Percentiles rank a stretch among this genome's conserved stretches.
Evolutionary conservation across 1,284 basidiomycete genomes (phyloP).

Genomic region (Vanrija sp.): DNA sequence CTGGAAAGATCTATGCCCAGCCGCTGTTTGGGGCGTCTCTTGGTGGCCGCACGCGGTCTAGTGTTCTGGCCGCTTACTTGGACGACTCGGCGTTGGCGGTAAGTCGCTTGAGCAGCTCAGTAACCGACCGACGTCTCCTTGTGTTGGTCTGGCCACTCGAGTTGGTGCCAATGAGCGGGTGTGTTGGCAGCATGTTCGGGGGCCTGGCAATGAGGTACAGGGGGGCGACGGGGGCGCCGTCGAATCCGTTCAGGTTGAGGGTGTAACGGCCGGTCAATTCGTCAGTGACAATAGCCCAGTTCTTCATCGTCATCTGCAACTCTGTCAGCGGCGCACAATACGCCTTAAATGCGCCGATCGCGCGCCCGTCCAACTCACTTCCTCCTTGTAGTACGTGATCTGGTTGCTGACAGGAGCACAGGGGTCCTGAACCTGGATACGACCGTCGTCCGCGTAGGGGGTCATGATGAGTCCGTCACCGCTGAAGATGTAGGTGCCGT

Average conservation of each 20-base stretch:
- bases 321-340: neutral
- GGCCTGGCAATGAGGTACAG: conserved; percentile 46
- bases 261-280: conserved; percentile 32
- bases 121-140: neutral
- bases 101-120: neutral
- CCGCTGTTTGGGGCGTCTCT: neutral
- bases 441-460: conserved; percentile 71
- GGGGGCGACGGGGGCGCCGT: conserved; percentile 47
- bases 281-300: conserved; percentile 48
- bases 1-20: too few relatives aligned
- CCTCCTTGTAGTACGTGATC: conserved; percentile 67
- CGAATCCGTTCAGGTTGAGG: conserved; percentile 43
- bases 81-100: neutral
- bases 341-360: neutral
- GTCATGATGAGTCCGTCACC: conserved; percentile 67
- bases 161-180: conserved; percentile 46
- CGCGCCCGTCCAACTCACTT: conserved; percentile 12
- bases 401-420: conserved; percentile 81
- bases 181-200: conserved; percentile 51
- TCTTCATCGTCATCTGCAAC: conserved; percentile 35
- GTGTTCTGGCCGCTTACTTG: too few relatives aligned
- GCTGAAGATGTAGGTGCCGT: conserved; percentile 67
- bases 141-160: conserved; percentile 21
- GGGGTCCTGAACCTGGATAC: conserved; percentile 84
- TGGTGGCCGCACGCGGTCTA: neutral